phyloP scores from a whole-genome alignment of 1,284 basidiomycete genomes.

The Cryptococcus sp. region DNA sequence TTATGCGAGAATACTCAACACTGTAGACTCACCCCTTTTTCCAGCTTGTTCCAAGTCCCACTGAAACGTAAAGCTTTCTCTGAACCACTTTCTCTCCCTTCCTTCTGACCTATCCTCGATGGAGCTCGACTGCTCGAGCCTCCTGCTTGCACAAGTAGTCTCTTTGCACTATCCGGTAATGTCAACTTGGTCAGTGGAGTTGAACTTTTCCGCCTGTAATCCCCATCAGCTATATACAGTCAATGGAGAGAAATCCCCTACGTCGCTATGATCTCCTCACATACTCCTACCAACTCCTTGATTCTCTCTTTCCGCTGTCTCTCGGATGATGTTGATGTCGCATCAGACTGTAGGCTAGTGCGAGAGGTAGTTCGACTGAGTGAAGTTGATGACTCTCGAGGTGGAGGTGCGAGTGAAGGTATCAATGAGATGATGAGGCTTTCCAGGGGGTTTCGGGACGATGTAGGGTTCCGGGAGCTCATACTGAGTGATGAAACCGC shows the following conservation, averaged over 20 bases:
- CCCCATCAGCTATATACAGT: too few relatives aligned
- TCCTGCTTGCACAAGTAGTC: conserved; percentile 10
- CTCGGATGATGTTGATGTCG: conserved; percentile 6
- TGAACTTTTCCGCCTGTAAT: too few relatives aligned
- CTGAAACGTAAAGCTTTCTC: conserved; percentile 32
- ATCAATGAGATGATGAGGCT: conserved; percentile 3
- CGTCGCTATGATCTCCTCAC: conserved; percentile 38
- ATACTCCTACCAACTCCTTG: conserved; percentile 34
- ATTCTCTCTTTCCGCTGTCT: conserved; percentile 29
- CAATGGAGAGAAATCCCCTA: conserved; percentile 3
- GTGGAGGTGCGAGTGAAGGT: conserved; percentile 3
- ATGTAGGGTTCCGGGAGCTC: neutral
- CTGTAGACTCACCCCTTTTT: conserved; percentile 25
- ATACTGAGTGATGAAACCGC: neutral
- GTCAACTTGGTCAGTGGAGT: conserved; percentile 12
- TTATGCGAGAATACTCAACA: conserved; percentile 6
- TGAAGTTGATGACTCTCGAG: neutral
- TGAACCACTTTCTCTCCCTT: conserved; percentile 4
- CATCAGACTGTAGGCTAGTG: neutral
- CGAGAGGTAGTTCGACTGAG: neutral
- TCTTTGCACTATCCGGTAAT: conserved; percentile 18
- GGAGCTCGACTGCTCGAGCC: neutral
- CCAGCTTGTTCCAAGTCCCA: conserved; percentile 31
- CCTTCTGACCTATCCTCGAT: neutral
- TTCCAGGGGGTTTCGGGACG: conserved; percentile 4